Base-by-base conservation (phyloP, 345 rosid genomes). In the Gossypium bickii region DNA sequence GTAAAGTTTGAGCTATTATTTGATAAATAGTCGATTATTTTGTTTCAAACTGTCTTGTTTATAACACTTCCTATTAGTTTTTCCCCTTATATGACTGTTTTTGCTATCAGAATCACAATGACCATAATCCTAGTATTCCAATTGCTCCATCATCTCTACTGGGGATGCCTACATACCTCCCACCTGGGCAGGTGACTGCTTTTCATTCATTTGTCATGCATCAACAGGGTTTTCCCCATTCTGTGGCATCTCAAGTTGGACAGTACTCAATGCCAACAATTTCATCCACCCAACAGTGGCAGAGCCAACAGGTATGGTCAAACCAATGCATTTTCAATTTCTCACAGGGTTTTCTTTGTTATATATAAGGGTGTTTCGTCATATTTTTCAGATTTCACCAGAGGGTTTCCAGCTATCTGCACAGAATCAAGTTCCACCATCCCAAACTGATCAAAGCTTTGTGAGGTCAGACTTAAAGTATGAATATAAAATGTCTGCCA, bases 121-220 rank as follows among this genome's bases (percentile, higher is more conserved):
- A 89, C 73, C 83, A 65, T 81, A 82, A 83, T 76, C 84, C 90
- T 27, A 86, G 85, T 56, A 73, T 85, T 67, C 86, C 88, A 64
- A 75, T 85, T 70, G 82, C 85, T 64, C 89, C 90, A 3, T 57
- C 61, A 57, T 57, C 61, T 57, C 61, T 22, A 45, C 82, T 87
- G 71, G 94, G 89, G 86, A 83, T 85, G 84, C 90, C 85, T 27
- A 64, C 89, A 70, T 92, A 88, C 84, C 76, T 85, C 77, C 92
- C 94, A 74, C 90, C 88, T 65, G 97, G 90, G 71, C 97, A 91
- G 83, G 78, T 91, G 83, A 77, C 87, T 70, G 84, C 96, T 60
- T 78, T 95, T 80, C 97, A 89, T 82, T 86, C 99, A 25, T 89
- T 81, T 75, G 73, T 87, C 81, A 87, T 91, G 87, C 93, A 88